Conservation (phyloP, 768 basidiomycete species). For the Amanita subjunquillea region DNA sequence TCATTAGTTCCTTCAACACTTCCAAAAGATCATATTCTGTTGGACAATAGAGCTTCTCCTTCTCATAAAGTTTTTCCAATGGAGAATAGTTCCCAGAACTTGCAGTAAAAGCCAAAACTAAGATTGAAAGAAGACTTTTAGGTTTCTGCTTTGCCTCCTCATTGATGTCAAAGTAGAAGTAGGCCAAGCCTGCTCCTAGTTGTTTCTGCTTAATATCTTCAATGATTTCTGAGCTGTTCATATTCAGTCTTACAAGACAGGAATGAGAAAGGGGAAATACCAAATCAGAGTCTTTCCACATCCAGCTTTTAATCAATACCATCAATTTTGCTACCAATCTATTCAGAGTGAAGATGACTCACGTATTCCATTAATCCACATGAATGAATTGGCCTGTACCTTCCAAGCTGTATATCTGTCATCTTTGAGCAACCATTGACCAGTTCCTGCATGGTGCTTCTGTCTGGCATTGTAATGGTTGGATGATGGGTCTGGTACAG, state of each 20-base stretch:
- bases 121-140: background rate
- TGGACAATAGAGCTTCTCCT: background rate
- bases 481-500: too few relatives aligned
- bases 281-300: background rate
- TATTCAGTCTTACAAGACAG: too few relatives aligned
- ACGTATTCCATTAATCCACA: too few relatives aligned
- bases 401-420: background rate
- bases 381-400: conserved; percentile 8
- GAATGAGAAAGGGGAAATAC: background rate
- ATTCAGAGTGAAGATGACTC: too few relatives aligned
- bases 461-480: background rate
- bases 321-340: background rate
- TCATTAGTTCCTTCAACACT: background rate
- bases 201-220: background rate
- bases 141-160: background rate
- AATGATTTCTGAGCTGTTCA: background rate
- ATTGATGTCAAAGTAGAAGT: conserved; percentile 1
- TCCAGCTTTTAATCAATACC: background rate
- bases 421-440: background rate
- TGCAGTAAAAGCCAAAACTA: background rate
- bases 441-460: background rate
- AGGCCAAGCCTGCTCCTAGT: background rate
- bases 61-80: background rate
- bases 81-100: background rate
- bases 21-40: background rate